Evolutionary conservation across 352 stramenopile genomes (phyloP), one percentile per base, ranked within the genome.

Genomic region (Phytophthora tubulina): DNA sequence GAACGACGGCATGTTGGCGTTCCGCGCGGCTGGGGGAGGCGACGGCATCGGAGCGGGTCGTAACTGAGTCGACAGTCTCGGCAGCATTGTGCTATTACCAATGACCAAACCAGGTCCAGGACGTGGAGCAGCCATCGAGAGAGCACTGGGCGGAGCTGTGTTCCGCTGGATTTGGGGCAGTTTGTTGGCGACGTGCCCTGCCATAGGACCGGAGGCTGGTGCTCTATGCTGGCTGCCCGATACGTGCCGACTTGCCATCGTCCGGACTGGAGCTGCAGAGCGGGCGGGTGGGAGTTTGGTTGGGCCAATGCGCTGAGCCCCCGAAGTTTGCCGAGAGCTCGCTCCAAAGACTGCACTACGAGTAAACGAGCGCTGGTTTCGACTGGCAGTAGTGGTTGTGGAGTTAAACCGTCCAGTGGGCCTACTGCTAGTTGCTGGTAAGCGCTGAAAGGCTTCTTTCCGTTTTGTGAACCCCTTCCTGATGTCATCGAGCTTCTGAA

Each of bases 401-500:
- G 68, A 5, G 75, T 61, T 52, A 51, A 77, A 70, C 61, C 76
- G 41, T 14, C 54, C 39, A 17, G 46, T 69, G 4, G 50, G 8
- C 31, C 42, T 69, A 21, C 10, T 64, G 42, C 4, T 58, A 17
- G 39, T 63, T 9, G 75, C 70, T 2, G 84, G 73, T 6, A 68
- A 51, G 8, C 78, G 76, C 51, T 84, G 78, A 21, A 92, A 75
- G 1, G 71, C 65, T 54, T 92, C 81, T 56, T 80, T 86, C 50
- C 85, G 85, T 32, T 80, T 81, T 10, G 80, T 76, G 54, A 86
- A 91, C 3, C 78, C 73, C 36, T 84, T 88, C 63, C 87, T 90
- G 38, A 93, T 80, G 51, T 89, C 77, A 55, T 93, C 83, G 17
- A 93, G 83, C 38, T 86, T 85, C 50, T 93, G 85, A 4, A 86